These are phyloP conservation scores for Cucurbita maxima DNA, from an alignment of 306 rosid genomes.

Conservation along the genomic window DNA sequence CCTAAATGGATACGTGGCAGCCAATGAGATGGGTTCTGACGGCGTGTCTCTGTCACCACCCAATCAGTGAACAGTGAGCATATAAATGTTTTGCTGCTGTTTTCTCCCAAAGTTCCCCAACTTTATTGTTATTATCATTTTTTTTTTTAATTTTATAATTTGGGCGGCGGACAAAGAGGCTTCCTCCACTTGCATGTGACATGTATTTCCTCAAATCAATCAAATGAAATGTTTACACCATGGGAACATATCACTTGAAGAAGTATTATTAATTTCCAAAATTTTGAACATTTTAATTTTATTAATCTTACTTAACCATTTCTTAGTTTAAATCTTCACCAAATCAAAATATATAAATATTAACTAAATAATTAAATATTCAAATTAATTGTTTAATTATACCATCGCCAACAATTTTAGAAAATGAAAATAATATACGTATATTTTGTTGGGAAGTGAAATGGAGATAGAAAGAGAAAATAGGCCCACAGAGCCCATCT, in stretches of 20 bases:
- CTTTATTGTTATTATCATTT: not conserved
- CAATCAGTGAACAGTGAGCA: not conserved
- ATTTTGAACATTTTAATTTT: no score
- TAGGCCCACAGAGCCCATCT: not conserved
- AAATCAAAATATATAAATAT: no score
- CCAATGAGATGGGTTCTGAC: not conserved
- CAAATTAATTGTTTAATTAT: not conserved
- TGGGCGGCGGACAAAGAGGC: not conserved
- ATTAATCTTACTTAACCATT: no score
- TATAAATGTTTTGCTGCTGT: not conserved
- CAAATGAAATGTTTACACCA: not conserved
- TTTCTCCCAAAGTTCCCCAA: not conserved
- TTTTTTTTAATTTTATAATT: not conserved
- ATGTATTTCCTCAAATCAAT: not conserved
- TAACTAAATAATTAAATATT: no score
- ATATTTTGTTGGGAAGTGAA: not conserved
- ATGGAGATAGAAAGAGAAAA: not conserved
- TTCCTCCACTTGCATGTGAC: not conserved
- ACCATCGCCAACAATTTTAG: no score
- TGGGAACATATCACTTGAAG: not conserved
- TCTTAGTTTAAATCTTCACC: not conserved
- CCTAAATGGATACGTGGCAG: not conserved
- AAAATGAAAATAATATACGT: not conserved
- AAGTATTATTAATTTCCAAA: no score
- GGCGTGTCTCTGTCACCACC: not conserved